These are phyloP conservation scores for Fusarium albidum DNA, from an alignment of 2,329 filamentous ascomycete genomes.

Conservation along the genomic window DNA sequence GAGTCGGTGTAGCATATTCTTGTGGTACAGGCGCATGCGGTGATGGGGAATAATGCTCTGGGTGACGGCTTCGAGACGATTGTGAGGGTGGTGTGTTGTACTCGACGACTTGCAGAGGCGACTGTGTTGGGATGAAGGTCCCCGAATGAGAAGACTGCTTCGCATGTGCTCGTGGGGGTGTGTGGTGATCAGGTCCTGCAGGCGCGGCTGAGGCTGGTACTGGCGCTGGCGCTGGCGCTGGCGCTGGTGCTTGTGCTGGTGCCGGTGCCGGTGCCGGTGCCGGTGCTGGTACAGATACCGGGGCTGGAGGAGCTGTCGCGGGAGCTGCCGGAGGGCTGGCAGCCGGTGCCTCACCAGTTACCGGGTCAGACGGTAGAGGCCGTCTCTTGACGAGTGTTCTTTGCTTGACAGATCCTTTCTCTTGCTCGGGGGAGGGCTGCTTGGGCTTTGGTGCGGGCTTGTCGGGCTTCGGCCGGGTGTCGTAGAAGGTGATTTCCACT, in stretches of 20 bases:
- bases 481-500: conserved; percentile 96
- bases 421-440: conserved; percentile 48
- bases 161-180: conserved; percentile 57
- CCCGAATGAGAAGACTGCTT: conserved; percentile 47
- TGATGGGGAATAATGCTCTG: conserved; percentile 50
- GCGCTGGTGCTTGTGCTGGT: background rate
- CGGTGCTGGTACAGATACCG: too few relatives aligned
- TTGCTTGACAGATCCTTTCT: conserved; percentile 52
- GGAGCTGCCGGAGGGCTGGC: conserved; percentile 19
- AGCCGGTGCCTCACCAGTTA: conserved; percentile 60
- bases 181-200: conserved; percentile 54
- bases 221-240: background rate
- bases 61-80: conserved; percentile 43
- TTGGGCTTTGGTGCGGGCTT: conserved; percentile 67
- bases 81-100: conserved; percentile 54
- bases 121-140: conserved; percentile 57
- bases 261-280: too few relatives aligned
- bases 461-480: conserved; percentile 82
- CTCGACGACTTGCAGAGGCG: conserved; percentile 62
- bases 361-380: conserved; percentile 82
- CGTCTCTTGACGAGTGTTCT: conserved; percentile 78
- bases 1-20: conserved; percentile 34
- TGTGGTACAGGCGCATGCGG: conserved; percentile 34
- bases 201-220: conserved; percentile 35
- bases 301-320: conserved; percentile 12